Evolutionary conservation across 2,329 filamentous ascomycete genomes (phyloP), one percentile per base, ranked within the genome.

Genomic region (Xylariaceae sp.): DNA sequence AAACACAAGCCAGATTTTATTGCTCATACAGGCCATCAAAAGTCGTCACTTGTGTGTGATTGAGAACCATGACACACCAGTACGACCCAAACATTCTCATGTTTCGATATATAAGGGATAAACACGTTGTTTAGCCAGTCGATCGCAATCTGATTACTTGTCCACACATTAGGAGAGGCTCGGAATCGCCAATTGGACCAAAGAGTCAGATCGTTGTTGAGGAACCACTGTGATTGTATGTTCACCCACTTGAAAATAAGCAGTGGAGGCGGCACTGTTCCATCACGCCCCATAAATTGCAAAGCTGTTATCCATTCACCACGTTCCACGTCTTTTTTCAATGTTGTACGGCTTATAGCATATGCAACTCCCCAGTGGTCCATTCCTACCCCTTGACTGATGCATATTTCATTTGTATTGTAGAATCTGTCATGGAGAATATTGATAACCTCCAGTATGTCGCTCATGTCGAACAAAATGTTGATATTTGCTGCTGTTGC

Each of bases 181-280:
- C 2, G n/a, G 44, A 58, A 58, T n/a, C 23, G 39, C 50, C 30
- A 58, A 34, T 58, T 42, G 49, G 42, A 6, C 11, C 44, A 58
- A 2, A 37, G 23, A 48, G 34, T 8, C 8, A 42, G 30, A 23
- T 58, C 51, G n/a, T 34, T 11, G n/a, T 58, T 30, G 3, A 30
- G 34, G 53, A 58, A 57, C 56, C 42, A 57, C 44, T 57, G 39
- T 34, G 23, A 49, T 45, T 57, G 48, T 7, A 57, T 15, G 6
- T 52, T 17, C 4, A 18, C 34, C 7, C 49, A 2, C 37, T 53
- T 57, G 18, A 23, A 57, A 45, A 44, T 37, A 39, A 39, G 37
- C 37, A 39, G 11, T 8, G 37, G 4, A 2, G 4, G 37, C 37
- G 6, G 11, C n/a, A 47, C 5, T 2, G n/a, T 15, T 30, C 15